phyloP scores from a whole-genome alignment of 768 basidiomycete genomes.

The Leccinellum luteum region DNA sequence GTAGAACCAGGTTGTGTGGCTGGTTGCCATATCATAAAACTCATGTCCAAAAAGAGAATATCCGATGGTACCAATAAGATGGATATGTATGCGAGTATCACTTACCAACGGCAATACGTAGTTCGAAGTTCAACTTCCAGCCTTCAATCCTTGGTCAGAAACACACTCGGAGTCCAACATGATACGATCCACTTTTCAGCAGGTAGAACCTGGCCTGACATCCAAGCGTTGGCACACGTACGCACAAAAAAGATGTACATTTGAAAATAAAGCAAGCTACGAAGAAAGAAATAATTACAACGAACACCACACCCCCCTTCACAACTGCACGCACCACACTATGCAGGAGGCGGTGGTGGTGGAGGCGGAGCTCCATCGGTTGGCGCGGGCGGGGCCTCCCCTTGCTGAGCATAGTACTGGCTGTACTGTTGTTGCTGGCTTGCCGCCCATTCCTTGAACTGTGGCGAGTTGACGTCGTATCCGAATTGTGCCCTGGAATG shows the following conservation, averaged over 20 bases:
- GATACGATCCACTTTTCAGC: too few species aligned
- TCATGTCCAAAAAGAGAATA: too few species aligned
- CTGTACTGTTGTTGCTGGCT: slow-evolving; percentile 64
- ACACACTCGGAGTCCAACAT: too few species aligned
- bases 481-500: slow-evolving; percentile 72
- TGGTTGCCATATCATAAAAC: too few species aligned
- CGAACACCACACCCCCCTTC: not conserved
- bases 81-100: too few species aligned
- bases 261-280: slow-evolving; percentile 32
- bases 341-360: slow-evolving; percentile 28
- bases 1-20: too few species aligned
- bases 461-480: slow-evolving; percentile 78
- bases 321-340: slow-evolving; percentile 1
- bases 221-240: not conserved
- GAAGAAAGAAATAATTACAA: slow-evolving; percentile 22
- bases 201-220: too few species aligned
- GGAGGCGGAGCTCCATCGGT: slow-evolving; percentile 16
- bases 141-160: too few species aligned
- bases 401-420: slow-evolving; percentile 68
- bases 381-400: slow-evolving; percentile 37
- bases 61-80: too few species aligned
- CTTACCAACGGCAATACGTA: too few species aligned
- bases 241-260: slow-evolving; percentile 26
- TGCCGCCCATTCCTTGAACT: slow-evolving; percentile 82
- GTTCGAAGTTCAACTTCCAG: too few species aligned